Percentiles rank a stretch among this genome's conserved stretches.
Conservation (phyloP, 371 early-diverging fungal genomes). For the Nematocida parisii region DNA sequence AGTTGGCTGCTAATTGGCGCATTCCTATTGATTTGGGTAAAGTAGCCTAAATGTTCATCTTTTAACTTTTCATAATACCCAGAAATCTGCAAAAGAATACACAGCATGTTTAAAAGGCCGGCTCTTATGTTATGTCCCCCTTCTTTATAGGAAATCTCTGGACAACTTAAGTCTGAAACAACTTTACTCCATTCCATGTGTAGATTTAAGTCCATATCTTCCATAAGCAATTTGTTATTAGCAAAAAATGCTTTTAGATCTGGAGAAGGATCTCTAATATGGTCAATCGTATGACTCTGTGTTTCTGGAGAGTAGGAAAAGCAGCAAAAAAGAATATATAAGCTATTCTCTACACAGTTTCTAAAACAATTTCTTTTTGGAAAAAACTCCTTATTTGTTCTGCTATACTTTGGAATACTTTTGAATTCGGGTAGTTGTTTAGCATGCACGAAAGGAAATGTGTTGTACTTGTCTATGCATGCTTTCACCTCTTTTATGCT, state of each 20-base stretch:
- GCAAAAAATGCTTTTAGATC: not conserved
- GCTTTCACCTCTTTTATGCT: not conserved
- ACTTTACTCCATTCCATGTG: not conserved
- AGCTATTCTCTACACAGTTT: not conserved
- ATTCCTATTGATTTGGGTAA: not conserved
- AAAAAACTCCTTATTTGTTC: not conserved
- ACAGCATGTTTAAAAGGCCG: not conserved
- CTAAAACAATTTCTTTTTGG: not conserved
- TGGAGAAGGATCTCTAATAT: not conserved
- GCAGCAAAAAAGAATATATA: slow-evolving; percentile 1
- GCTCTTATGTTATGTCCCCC: not conserved
- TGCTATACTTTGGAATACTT: not conserved
- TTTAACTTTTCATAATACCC: not conserved
- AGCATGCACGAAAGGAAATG: not conserved
- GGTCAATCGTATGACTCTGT: not conserved
- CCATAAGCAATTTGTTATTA: not conserved
- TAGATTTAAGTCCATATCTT: not conserved
- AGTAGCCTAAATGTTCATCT: not conserved
- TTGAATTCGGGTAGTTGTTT: not conserved
- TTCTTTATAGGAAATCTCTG: not conserved
- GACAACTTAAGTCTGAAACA: not conserved
- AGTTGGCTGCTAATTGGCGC: not conserved
- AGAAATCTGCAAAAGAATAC: not conserved
- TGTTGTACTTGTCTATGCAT: not conserved
- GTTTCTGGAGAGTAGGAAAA: not conserved